Conservation (phyloP, 345 rosid species). For the Abelmoschus esculentus region DNA sequence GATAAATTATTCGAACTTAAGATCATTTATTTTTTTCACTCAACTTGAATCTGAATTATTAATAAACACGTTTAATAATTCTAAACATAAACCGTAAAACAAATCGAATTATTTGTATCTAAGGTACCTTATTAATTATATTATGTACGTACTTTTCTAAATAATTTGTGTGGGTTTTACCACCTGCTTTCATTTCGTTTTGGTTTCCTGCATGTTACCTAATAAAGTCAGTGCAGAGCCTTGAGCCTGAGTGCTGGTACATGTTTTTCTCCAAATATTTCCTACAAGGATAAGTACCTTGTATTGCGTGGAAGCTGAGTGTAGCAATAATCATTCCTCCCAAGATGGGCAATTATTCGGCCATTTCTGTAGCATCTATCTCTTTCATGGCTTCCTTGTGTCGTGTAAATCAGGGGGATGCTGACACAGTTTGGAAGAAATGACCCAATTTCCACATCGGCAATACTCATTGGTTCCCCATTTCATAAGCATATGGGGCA, state of each 20-base stretch:
- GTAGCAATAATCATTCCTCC: neutral
- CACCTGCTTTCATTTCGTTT: neutral
- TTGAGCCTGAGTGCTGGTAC: neutral
- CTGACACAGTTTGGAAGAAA: constrained; percentile 10
- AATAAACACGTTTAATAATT: no score
- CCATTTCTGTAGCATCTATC: constrained; percentile 9
- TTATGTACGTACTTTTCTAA: neutral
- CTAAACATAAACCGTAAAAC: no score
- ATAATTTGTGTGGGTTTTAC: neutral
- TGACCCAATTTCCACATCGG: constrained; percentile 7
- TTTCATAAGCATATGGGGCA: constrained; percentile 33
- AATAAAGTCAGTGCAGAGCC: neutral
- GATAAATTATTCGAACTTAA: no score
- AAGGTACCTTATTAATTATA: no score
- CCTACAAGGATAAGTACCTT: neutral
- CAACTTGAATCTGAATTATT: no score
- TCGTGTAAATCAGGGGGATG: neutral
- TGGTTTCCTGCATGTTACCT: neutral
- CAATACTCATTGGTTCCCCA: constrained; percentile 39
- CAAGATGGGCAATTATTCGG: constrained; percentile 11
- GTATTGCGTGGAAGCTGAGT: neutral
- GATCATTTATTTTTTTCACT: no score
- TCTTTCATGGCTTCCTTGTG: constrained; percentile 10
- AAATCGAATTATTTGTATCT: no score
- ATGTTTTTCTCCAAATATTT: neutral